phyloP scores from a whole-genome alignment of 257 asterid species.

The Thymus quinquecostatus region DNA sequence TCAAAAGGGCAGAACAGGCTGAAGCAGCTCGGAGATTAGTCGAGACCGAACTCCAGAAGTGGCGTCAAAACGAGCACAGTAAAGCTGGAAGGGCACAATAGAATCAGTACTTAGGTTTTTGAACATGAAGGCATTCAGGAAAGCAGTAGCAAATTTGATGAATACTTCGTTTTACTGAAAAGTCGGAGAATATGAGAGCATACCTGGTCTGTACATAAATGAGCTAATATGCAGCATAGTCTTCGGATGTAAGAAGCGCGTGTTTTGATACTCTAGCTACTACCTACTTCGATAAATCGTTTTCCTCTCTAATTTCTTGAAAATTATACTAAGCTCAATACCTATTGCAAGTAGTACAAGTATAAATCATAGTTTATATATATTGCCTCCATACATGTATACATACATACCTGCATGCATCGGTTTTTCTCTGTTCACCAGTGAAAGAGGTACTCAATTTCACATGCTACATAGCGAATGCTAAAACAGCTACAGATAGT shows the following conservation, averaged over 20 bases:
- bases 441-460: constrained; percentile 19
- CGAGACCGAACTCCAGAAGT: constrained; percentile 61
- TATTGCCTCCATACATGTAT: constrained; percentile 30
- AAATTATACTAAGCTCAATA: background rate
- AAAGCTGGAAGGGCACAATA: constrained; percentile 35
- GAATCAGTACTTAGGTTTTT: constrained; percentile 13
- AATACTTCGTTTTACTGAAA: constrained; percentile 11
- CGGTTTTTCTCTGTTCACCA: constrained; percentile 7
- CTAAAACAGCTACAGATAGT: constrained; percentile 25
- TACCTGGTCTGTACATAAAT: constrained; percentile 10
- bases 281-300: constrained; percentile 2
- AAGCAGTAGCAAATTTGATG: constrained; percentile 32
- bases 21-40: constrained; percentile 61
- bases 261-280: constrained; percentile 20
- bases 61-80: constrained; percentile 46
- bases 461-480: constrained; percentile 26
- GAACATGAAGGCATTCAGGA: constrained; percentile 21
- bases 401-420: constrained; percentile 33
- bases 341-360: constrained; percentile 3
- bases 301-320: constrained; percentile 4
- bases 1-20: constrained; percentile 68
- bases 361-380: constrained; percentile 32
- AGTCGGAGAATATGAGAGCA: background rate
- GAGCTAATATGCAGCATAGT: constrained; percentile 25
- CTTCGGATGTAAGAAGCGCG: constrained; percentile 25